Conservation (phyloP, 2,329 filamentous ascomycete species). For the Waltergamsia citrina region DNA sequence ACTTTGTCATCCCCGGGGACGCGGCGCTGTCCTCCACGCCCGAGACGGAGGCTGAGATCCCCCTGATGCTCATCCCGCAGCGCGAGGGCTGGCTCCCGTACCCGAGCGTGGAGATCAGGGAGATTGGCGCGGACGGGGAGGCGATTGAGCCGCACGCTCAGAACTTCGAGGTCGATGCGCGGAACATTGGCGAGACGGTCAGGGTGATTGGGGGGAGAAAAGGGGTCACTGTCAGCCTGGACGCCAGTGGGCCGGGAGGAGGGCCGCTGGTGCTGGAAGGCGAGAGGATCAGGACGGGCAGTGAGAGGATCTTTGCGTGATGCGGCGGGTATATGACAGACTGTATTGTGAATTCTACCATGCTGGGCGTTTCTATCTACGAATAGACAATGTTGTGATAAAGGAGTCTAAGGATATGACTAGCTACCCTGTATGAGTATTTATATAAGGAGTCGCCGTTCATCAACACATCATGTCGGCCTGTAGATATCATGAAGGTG, state of each 20-base stretch:
- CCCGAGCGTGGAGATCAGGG: constrained; percentile 70
- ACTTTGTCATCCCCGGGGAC: constrained; percentile 52
- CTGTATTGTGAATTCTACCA: not conserved
- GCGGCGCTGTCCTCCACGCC: constrained; percentile 19
- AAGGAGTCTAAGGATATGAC: too few species aligned
- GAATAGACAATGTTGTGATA: too few species aligned
- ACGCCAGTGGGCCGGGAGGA: constrained; percentile 55
- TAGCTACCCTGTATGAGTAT: too few species aligned
- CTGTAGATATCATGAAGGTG: too few species aligned
- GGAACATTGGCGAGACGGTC: constrained; percentile 69
- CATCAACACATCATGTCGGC: too few species aligned
- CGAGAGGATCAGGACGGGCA: constrained; percentile 25
- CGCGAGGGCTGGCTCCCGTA: constrained; percentile 69
- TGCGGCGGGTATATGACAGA: not conserved
- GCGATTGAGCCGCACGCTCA: constrained; percentile 7
- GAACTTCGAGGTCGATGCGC: constrained; percentile 69
- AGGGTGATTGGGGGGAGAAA: constrained; percentile 62
- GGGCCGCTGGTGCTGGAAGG: constrained; percentile 59
- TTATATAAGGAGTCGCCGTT: too few species aligned
- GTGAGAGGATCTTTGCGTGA: constrained; percentile 26
- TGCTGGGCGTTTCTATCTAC: too few species aligned
- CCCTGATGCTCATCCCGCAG: constrained; percentile 71
- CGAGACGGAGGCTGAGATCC: constrained; percentile 48
- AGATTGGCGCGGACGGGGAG: constrained; percentile 30
- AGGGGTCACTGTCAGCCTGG: constrained; percentile 64